Conservation (phyloP, 345 rosid species). For the Sonneratia caseolaris region DNA sequence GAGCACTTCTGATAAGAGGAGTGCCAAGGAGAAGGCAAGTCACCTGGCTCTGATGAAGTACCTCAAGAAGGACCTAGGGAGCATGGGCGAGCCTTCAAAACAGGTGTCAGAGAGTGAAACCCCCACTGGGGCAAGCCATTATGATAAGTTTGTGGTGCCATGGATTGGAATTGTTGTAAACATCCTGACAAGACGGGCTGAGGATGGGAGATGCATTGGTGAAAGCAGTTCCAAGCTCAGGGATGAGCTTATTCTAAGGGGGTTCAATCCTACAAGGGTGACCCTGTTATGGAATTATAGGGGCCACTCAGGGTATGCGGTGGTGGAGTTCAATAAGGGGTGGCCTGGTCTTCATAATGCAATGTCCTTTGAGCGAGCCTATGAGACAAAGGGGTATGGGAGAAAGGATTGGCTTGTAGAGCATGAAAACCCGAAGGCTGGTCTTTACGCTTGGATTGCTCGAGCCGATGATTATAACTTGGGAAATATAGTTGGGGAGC, state of each 20-base stretch:
- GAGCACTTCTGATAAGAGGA: slow-evolving; percentile 61
- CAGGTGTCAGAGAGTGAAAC: background rate
- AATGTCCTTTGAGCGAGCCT: slow-evolving; percentile 75
- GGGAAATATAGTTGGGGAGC: slow-evolving; percentile 56
- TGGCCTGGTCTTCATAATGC: slow-evolving; percentile 96
- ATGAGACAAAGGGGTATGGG: slow-evolving; percentile 71
- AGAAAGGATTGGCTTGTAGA: slow-evolving; percentile 52
- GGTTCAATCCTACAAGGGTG: slow-evolving; percentile 80
- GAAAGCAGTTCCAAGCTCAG: slow-evolving; percentile 81
- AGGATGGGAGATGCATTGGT: slow-evolving; percentile 60
- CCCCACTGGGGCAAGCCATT: slow-evolving; percentile 32
- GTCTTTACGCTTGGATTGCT: slow-evolving; percentile 91
- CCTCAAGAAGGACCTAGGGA: slow-evolving; percentile 27
- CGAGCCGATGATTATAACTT: slow-evolving; percentile 69
- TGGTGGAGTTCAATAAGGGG: slow-evolving; percentile 77
- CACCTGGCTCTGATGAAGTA: slow-evolving; percentile 78
- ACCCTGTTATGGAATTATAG: slow-evolving; percentile 68
- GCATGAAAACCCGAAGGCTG: slow-evolving; percentile 26
- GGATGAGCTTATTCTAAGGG: slow-evolving; percentile 61
- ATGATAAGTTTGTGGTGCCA: slow-evolving; percentile 79
- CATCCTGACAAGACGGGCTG: slow-evolving; percentile 50
- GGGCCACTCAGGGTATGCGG: slow-evolving; percentile 83
- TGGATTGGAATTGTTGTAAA: slow-evolving; percentile 81
- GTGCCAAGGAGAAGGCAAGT: slow-evolving; percentile 56
- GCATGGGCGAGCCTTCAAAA: slow-evolving; percentile 14